Base-by-base conservation (phyloP, 495 filamentous ascomycete species). In the Podospora bellae-mahoneyi region DNA sequence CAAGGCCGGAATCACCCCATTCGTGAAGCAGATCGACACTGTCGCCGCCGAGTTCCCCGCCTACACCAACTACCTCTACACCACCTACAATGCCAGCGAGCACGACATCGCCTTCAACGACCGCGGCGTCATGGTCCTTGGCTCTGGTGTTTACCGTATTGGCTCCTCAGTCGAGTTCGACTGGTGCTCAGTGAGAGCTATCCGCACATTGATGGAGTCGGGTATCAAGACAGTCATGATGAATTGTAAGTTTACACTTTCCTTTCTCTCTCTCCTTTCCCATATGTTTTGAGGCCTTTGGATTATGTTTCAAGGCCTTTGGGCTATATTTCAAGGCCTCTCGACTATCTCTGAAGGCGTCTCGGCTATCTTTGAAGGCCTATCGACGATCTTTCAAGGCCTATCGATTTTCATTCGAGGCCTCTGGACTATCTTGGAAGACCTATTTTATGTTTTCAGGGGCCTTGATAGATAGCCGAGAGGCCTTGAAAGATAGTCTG, bases 101-200 rank as follows among this genome's bases (percentile, higher is more conserved):
- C 90, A 93, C 68, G 95, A 99, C 74, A 82, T 98, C 64, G 76
- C 73, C 13, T 97, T 98, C 70, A 82, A 92, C 32, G 95, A 99
- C 73, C 87, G 92, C 66, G 95, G 95, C 75, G 88, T 89, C 28
- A 99, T 98, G 94, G 95, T 99, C 6, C 83, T 99, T 23, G 95
- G 95, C 16, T 98, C 95, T 18, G 95, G 95, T 77, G 95, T 99
- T 23, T 99, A 99, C 82, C 88, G 95, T 70, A 99, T 99, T 72
- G 95, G 95, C 60, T 97, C 94, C 1, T 97, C 94, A 0, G 95
- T 99, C 64, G 95, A 99, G 76, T 99, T 99, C 77, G 95, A 99
- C 78, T 99, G 95, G 95, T 99, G 95, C 77, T 96, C 95, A n/a
- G 95, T 99, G 44, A 86, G 94, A 64, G 92, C 94, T 5, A 94